Conservation (phyloP, 805 yeast genomes). For the Metschnikowia gelsemii region DNA sequence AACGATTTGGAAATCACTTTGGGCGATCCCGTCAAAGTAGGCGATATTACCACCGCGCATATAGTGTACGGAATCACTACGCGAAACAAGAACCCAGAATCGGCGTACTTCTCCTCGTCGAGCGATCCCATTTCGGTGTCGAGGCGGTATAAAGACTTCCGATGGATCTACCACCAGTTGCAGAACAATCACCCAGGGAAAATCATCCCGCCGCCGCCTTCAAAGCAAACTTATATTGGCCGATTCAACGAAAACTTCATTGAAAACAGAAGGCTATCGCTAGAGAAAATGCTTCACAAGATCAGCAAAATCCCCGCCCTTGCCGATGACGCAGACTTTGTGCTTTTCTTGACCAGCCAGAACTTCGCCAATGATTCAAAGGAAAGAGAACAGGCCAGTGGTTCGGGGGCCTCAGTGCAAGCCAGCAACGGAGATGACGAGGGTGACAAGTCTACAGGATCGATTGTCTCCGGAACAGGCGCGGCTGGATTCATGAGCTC, state of each 20-base stretch:
- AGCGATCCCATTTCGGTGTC: slow-evolving; percentile 46
- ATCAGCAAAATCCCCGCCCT: slow-evolving; percentile 57
- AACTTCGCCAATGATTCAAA: slow-evolving; percentile 68
- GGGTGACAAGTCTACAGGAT: slow-evolving; percentile 25
- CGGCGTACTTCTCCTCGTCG: slow-evolving; percentile 22
- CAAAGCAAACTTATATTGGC: slow-evolving; percentile 91
- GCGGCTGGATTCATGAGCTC: slow-evolving; percentile 67
- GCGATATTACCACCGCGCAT: slow-evolving; percentile 85
- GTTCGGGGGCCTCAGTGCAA: slow-evolving; percentile 48
- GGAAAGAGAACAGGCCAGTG: slow-evolving; percentile 61
- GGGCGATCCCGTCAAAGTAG: slow-evolving; percentile 89
- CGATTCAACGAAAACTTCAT: slow-evolving; percentile 87
- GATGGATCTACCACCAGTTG: slow-evolving; percentile 91
- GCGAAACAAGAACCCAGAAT: slow-evolving; percentile 45
- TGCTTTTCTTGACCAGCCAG: slow-evolving; percentile 72
- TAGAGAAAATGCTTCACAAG: slow-evolving; percentile 81
- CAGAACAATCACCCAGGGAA: slow-evolving; percentile 85
- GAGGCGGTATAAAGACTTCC: slow-evolving; percentile 85
- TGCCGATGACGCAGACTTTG: slow-evolving; percentile 71
- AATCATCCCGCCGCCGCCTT: slow-evolving; percentile 89
- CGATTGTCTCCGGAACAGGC: slow-evolving; percentile 26
- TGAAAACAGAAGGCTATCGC: slow-evolving; percentile 77
- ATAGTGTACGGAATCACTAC: slow-evolving; percentile 81
- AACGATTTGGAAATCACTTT: slow-evolving; percentile 63
- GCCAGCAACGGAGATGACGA: slow-evolving; percentile 39